Conservation (phyloP, 2,329 filamentous ascomycete species). For the Colletotrichum lini region DNA sequence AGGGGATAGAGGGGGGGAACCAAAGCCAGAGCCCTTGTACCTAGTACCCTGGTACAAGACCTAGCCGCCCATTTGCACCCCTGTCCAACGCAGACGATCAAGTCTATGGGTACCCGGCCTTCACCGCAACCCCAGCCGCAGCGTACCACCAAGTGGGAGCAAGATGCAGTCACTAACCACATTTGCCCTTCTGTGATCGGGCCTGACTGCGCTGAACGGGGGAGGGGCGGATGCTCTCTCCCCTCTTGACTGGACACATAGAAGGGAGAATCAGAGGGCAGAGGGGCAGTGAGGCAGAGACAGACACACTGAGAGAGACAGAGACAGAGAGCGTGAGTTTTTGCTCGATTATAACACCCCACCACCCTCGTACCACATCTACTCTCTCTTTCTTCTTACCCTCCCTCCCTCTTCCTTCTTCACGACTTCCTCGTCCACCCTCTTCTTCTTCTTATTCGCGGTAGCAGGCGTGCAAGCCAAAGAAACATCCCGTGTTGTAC, state of each 20-base stretch:
- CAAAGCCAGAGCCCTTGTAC: constrained; percentile 3
- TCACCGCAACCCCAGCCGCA: constrained; percentile 21
- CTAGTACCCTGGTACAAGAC: constrained; percentile 1
- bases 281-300: background rate
- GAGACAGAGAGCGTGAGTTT: constrained; percentile 29
- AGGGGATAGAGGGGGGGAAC: background rate
- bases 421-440: constrained; percentile 71
- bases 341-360: constrained; percentile 60
- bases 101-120: background rate
- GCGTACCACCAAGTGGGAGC: constrained; percentile 3
- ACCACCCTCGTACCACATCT: constrained; percentile 60
- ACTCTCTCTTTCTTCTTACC: constrained; percentile 59
- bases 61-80: background rate
- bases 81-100: background rate
- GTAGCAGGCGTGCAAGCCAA: constrained; percentile 74
- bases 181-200: constrained; percentile 4
- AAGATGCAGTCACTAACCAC: constrained; percentile 5
- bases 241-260: background rate
- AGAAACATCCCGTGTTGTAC: constrained; percentile 56
- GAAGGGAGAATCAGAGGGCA: background rate
- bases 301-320: background rate
- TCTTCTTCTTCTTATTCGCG: constrained; percentile 71
- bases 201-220: constrained; percentile 9
- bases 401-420: constrained; percentile 63
- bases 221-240: background rate